Evolutionary conservation across 2,329 filamentous ascomycete genomes (phyloP).

Genomic region (Colletotrichum sp.): DNA sequence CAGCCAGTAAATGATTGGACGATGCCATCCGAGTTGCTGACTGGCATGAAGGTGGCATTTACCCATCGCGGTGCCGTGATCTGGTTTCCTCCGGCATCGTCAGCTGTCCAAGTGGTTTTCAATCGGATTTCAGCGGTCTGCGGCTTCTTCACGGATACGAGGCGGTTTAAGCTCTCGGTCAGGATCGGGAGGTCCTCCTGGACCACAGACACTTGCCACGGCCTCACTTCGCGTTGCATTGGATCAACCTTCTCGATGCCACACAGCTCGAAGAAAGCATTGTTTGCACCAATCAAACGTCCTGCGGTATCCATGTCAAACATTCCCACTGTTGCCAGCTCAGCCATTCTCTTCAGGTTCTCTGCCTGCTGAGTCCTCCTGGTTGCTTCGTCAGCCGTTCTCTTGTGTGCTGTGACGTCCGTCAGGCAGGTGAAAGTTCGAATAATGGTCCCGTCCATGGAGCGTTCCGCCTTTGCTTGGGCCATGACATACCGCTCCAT

Average conservation of each 20-base stretch:
- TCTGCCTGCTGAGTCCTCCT: conserved; percentile 55
- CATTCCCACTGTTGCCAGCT: conserved; percentile 60
- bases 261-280: conserved; percentile 58
- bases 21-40: conserved; percentile 48
- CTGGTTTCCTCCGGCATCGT: conserved; percentile 48
- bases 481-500: conserved; percentile 50
- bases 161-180: conserved; percentile 40
- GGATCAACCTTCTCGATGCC: conserved; percentile 50
- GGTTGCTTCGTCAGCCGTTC: conserved; percentile 52
- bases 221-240: conserved; percentile 39
- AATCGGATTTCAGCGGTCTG: conserved; percentile 55
- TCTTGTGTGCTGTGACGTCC: conserved; percentile 55
- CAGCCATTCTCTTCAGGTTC: conserved; percentile 58
- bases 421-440: conserved; percentile 55
- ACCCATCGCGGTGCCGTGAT: conserved; percentile 53
- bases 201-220: conserved; percentile 49
- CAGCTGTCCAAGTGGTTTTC: conserved; percentile 49
- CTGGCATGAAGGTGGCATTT: conserved; percentile 55
- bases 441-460: conserved; percentile 45
- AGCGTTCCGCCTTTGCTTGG: conserved; percentile 51
- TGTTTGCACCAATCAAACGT: conserved; percentile 54
- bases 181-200: conserved; percentile 49
- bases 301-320: conserved; percentile 59
- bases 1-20: conserved; percentile 56
- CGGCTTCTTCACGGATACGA: conserved; percentile 44